Base-by-base conservation (phyloP, 352 stramenopile genomes). In the Phytophthora palmivora region DNA sequence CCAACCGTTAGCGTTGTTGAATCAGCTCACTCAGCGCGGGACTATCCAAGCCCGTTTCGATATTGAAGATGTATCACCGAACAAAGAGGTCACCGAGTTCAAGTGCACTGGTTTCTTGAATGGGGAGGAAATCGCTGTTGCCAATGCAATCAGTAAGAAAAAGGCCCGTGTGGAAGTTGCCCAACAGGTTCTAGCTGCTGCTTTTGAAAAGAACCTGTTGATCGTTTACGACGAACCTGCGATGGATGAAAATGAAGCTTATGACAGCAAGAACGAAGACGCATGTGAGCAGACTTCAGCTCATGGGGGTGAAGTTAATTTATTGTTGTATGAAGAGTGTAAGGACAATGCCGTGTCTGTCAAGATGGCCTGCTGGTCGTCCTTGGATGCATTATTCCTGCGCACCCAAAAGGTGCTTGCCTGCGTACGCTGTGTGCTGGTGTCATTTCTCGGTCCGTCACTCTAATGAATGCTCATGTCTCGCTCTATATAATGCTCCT, bases 111-210 rank as follows among this genome's bases (percentile, higher is more conserved):
- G 68, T 5, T 66, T 71, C 19, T 44, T 93, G 33, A 89, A 89
- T 10, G 77, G 68, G 12, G 58, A 83, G 28, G 10, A 67, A 15
- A 56, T 86, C 5, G 70, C 50, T 19, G 50, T 60, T 12, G 67
- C 67, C 0, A 72, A 58, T 6, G 84, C 74, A 2, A 64, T 91
- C 1, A 74, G 82, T 36, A 96, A 97, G 61, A 92, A 95, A 70
- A 98, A 97, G 60, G 84, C 91, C 14, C 77, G 76, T 38, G 53
- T 51, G 6, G 68, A 83, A 45, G 83, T 78, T n/a, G 82, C 79
- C 0, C 60, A 63, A 16, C 65, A 89, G 21, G 78, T 96, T 61
- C 74, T 98, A 60, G 87, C 85, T 30, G 70, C 80, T 47, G 92
- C 87, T 6, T 65, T 95, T 48, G 83, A 94, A 45, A 82, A 74